A percentile compares a stretch with the other conserved stretches of the same genome.
Evolutionary conservation across 2,329 filamentous ascomycete species (phyloP).

Genomic region (Septoria petroselini): DNA sequence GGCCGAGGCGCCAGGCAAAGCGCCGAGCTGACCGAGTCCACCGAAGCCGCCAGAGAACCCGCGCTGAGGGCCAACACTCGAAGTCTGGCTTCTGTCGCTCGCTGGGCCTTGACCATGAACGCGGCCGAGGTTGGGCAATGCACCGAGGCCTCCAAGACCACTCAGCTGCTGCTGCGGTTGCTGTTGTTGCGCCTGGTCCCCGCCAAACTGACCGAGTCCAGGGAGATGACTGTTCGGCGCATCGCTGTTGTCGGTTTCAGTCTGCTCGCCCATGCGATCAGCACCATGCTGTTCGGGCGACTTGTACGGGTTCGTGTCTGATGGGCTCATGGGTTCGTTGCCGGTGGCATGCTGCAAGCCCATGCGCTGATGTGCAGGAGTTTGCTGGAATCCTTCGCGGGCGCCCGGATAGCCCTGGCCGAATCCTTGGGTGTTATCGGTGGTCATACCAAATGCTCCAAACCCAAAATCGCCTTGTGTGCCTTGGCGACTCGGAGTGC

Average conservation of each 20-base stretch:
- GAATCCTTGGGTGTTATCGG: slow-evolving; percentile 43
- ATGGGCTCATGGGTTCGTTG: slow-evolving; percentile 77
- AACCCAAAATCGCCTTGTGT: slow-evolving; percentile 59
- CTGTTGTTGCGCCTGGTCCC: slow-evolving; percentile 17
- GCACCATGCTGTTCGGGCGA: slow-evolving; percentile 76
- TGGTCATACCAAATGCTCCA: slow-evolving; percentile 59
- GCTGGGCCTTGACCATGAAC: slow-evolving; percentile 53
- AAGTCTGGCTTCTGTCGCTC: slow-evolving; percentile 89
- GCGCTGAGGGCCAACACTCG: slow-evolving; percentile 73
- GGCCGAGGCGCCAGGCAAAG: slow-evolving; percentile 58
- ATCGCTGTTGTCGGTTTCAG: slow-evolving; percentile 33
- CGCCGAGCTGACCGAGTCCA: slow-evolving; percentile 45
- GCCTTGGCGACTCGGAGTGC: slow-evolving; percentile 47
- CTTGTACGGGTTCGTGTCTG: slow-evolving; percentile 92
- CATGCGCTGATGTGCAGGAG: slow-evolving; percentile 45
- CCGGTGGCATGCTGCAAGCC: slow-evolving; percentile 44
- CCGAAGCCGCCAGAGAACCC: slow-evolving; percentile 61
- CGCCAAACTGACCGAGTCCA: slow-evolving; percentile 34
- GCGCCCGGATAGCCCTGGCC: slow-evolving; percentile 38
- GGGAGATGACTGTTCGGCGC: slow-evolving; percentile 31
- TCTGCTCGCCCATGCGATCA: slow-evolving; percentile 52
- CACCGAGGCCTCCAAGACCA: slow-evolving; percentile 36
- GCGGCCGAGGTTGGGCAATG: slow-evolving; percentile 39
- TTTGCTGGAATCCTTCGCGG: slow-evolving; percentile 57
- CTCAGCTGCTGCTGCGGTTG: slow-evolving; percentile 28